A percentile compares a stretch with the other conserved stretches of the same genome.
Evolutionary conservation across 768 basidiomycete genomes (phyloP).

Genomic region (Cystofilobasidium macerans): DNA sequence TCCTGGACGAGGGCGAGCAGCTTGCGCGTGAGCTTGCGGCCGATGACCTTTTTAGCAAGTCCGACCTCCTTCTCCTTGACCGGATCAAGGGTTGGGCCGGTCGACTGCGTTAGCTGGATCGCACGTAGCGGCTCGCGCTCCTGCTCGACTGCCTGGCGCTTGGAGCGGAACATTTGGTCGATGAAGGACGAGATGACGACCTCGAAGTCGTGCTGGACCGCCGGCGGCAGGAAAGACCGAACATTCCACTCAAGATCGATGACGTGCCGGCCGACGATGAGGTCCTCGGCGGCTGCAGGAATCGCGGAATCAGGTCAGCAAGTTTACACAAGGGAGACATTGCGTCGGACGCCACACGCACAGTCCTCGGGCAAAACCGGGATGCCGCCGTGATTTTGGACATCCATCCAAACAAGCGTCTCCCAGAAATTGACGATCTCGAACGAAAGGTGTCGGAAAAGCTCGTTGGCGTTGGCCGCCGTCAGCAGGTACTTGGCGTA

Average conservation of each 20-base stretch:
- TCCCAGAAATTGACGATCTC: constrained; percentile 83
- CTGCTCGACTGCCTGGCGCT: constrained; percentile 53
- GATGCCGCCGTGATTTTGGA: constrained; percentile 61
- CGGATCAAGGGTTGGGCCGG: constrained; percentile 53
- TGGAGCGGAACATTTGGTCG: constrained; percentile 58
- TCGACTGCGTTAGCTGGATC: constrained; percentile 44
- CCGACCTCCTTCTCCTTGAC: constrained; percentile 61
- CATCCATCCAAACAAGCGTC: constrained; percentile 89
- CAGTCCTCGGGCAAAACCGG: constrained; percentile 25
- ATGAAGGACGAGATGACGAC: constrained; percentile 68
- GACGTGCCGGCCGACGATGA: constrained; percentile 37
- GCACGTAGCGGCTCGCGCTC: constrained; percentile 61
- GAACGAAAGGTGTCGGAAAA: constrained; percentile 87
- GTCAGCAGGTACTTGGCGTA: constrained; percentile 91
- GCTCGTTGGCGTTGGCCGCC: constrained; percentile 84
- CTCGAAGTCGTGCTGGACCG: constrained; percentile 66
- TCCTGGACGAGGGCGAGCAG: constrained; percentile 58
- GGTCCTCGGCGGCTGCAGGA: constrained; percentile 16
- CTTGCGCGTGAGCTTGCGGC: constrained; percentile 66
- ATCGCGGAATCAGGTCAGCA: not conserved
- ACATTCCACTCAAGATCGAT: constrained; percentile 82
- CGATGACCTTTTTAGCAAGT: constrained; percentile 60
- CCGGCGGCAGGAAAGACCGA: constrained; percentile 69
- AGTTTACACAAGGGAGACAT: too few relatives aligned
- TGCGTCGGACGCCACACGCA: constrained; percentile 7